These are phyloP conservation scores for Zygotorulaspora danielsina DNA, from an alignment of 805 yeast species.

Conservation along the genomic window DNA sequence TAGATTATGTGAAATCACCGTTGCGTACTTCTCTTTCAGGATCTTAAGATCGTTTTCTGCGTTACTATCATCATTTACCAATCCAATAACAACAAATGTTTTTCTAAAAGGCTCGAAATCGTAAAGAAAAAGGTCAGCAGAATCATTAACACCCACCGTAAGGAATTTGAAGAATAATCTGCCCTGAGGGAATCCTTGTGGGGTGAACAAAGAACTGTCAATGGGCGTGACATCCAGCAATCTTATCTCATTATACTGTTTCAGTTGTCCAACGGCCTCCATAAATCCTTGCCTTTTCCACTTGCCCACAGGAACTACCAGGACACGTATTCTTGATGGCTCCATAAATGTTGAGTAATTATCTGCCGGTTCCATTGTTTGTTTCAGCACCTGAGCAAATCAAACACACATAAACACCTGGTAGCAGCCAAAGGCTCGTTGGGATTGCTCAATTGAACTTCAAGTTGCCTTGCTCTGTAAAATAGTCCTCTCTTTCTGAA, in stretches of 20 bases:
- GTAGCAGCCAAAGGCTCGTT: neutral
- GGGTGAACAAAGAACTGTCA: slow-evolving; percentile 59
- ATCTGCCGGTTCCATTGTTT: neutral
- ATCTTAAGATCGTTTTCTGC: slow-evolving; percentile 31
- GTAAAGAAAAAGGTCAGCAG: slow-evolving; percentile 62
- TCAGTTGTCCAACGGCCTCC: slow-evolving; percentile 42
- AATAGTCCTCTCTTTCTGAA: neutral
- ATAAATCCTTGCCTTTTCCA: slow-evolving; percentile 40
- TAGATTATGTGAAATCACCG: slow-evolving; percentile 31
- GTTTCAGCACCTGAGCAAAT: neutral
- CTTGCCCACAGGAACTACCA: slow-evolving; percentile 63
- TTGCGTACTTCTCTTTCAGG: slow-evolving; percentile 37
- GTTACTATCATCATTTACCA: slow-evolving; percentile 32
- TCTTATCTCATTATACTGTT: slow-evolving; percentile 56
- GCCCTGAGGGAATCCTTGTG: slow-evolving; percentile 82
- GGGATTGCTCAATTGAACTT: neutral
- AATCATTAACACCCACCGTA: slow-evolving; percentile 40
- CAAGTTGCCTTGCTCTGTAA: neutral
- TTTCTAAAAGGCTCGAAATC: slow-evolving; percentile 90
- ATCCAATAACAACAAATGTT: slow-evolving; percentile 57
- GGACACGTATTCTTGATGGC: slow-evolving; percentile 62
- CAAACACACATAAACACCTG: neutral
- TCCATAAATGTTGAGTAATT: slow-evolving; percentile 38
- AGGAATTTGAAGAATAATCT: slow-evolving; percentile 56
- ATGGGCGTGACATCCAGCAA: slow-evolving; percentile 72